Base-by-base conservation (phyloP, 169 alveolate genomes). In the Plasmodium reichenowi region DNA sequence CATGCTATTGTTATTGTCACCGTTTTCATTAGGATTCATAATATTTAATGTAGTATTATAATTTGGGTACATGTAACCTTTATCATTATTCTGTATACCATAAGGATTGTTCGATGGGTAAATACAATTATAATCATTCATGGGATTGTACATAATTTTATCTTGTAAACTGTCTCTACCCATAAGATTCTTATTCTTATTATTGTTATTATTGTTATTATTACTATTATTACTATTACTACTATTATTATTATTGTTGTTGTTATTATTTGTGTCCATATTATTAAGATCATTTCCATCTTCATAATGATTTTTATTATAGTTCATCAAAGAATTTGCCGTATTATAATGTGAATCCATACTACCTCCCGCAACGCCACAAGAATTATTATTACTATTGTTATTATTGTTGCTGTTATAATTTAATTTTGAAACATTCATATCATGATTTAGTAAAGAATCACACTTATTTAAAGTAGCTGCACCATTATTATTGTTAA, bases 61-160 rank as follows among this genome's bases (percentile, higher is more conserved):
- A 67, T 67, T 67, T 10, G 43, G 13, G 12, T 43, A 7, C 60
- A 43, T 13, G 20, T 43, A 67, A n/a, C 13, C 15, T 67, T 43
- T 43, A 2, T 24, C 29, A 29, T 45, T 29, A 32, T 13, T 29
- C 47, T 67, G 75, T 20, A 43, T 7, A 6, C 62, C 38, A 45
- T 67, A 67, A 13, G 15, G 22, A 43, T 67, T 45, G 26, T 32
- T 67, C 12, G n/a, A n/a, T 32, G 24, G 15, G 12, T 43, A 67
- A 10, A n/a, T 9, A 67, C 43, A 13, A 43, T 67, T 67, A 45
- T n/a, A 67, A 45, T 67, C 58, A 43, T 45, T 45, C 60, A 67
- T 38, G n/a, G 17, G 63, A 29, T 32, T 45, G 3, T 64, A 9
- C 7, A n/a, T 54, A 13, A 59, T 15, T 20, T 59, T 20, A 15